Evolutionary conservation across 208 protist species (phyloP), one percentile per base, ranked within the genome.

Genomic region (Acanthamoeba quina): DNA sequence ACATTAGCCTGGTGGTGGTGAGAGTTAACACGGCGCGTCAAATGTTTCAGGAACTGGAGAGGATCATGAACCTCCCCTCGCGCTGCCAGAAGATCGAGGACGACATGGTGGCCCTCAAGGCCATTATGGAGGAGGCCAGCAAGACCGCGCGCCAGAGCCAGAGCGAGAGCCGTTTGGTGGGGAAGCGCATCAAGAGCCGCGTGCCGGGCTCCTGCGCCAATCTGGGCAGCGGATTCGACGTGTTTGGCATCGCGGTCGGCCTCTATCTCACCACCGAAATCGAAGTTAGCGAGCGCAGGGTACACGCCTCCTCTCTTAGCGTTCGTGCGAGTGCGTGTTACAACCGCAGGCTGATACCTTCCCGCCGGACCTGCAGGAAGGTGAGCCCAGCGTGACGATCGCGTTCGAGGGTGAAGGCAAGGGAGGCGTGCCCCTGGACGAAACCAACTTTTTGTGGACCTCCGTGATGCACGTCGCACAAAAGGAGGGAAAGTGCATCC

Each of bases 131-230:
- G 56, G 80, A 89, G 11, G 52, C 47, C 17, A 26, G 17, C 31
- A 47, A 58, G 26, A 6, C 0, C 11, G 47, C 80, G 31, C 3
- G 21, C 52, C 31, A 64, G 31, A 29, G 78, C 78, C 78, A 58
- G 52, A 6, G 49, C 9, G 64, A 70, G 64, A 37, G 64, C 64
- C 80, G 56, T 26, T 24, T 80, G 26, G 31, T 80, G 24, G 72
- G 72, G 9, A 80, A 80, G 37, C 72, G 72, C 15, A 41, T 92
- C 21, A 49, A 2, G 19, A 13, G 17, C 29, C 58, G 66, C 24
- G 88, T 92, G 17, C 88, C 88, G 10, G 88, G 88, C 44, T 92
- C 88, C 26, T 92, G 62, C 37, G 88, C 88, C 88, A 92, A 92
- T 26, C 29, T 92, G 31, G 88, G 88, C n/a, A 70, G 62, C 29